phyloP scores from a whole-genome alignment of 306 rosid species.

The Pachyrhizus erosus region DNA sequence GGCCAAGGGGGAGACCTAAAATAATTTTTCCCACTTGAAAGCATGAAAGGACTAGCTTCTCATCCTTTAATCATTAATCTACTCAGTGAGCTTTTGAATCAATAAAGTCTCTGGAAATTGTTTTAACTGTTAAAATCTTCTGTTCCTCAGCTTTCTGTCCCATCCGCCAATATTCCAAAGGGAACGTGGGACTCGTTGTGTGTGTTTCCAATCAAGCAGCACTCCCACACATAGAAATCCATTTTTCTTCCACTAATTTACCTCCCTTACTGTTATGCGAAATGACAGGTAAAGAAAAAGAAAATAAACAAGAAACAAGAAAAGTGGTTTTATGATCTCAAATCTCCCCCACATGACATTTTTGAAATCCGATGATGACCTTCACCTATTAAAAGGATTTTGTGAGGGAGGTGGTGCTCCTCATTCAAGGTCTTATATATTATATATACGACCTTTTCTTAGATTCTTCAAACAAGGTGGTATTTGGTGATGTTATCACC shows the following conservation, averaged over 20 bases:
- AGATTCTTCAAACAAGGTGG: constrained; percentile 39
- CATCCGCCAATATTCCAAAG: constrained; percentile 75
- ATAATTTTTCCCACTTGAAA: constrained; percentile 54
- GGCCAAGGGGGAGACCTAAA: constrained; percentile 33
- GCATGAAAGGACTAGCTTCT: constrained; percentile 53
- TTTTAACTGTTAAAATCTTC: constrained; percentile 69
- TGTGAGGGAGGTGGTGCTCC: constrained; percentile 1
- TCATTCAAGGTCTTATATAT: constrained; percentile 17
- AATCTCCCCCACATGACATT: constrained; percentile 19
- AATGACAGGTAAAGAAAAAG: constrained; percentile 41
- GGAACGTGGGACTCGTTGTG: constrained; percentile 65
- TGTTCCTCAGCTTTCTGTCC: constrained; percentile 94
- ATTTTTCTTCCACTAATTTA: constrained; percentile 30
- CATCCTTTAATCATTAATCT: constrained; percentile 58
- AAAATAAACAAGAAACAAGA: not conserved
- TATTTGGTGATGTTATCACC: constrained; percentile 35
- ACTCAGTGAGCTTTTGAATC: constrained; percentile 49
- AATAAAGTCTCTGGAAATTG: constrained; percentile 58
- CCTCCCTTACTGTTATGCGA: constrained; percentile 36
- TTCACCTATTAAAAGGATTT: not conserved
- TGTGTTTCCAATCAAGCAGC: constrained; percentile 60
- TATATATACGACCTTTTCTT: constrained; percentile 42
- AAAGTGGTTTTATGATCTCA: constrained; percentile 25
- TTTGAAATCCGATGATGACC: constrained; percentile 12
- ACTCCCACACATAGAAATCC: constrained; percentile 34